Conservation (phyloP, 78 protist species). For the Dictyostelium brefeldianum region DNA sequence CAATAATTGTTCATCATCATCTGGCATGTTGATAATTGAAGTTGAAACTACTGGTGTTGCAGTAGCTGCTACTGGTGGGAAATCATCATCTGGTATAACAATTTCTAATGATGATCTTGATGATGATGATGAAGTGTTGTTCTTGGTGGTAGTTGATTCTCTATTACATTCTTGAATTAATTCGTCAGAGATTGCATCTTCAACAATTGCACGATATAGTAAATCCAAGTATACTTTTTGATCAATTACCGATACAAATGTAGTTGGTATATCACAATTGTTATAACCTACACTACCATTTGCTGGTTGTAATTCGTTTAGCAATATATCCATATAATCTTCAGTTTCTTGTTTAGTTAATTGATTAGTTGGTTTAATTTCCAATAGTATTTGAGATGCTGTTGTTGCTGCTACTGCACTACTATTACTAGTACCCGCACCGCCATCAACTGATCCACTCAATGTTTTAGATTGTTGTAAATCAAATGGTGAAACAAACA, state of each 20-base stretch:
- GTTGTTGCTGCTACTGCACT: neutral
- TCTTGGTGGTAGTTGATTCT: neutral
- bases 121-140: neutral
- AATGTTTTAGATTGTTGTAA: neutral
- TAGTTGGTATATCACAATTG: slow-evolving; percentile 2
- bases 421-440: neutral
- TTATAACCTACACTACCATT: too few species aligned
- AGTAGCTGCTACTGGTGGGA: neutral
- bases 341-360: slow-evolving; percentile 23
- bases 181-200: slow-evolving; percentile 16
- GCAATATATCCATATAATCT: slow-evolving; percentile 11
- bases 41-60: neutral
- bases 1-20: neutral
- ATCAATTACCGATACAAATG: slow-evolving; percentile 9
- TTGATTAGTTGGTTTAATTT: neutral
- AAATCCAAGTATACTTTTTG: slow-evolving; percentile 57
- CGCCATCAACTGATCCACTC: neutral
- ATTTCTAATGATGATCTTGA: neutral
- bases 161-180: slow-evolving; percentile 9
- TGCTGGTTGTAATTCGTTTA: slow-evolving; percentile 60
- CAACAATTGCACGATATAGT: slow-evolving; percentile 52
- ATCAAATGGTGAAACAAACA: slow-evolving; percentile 10
- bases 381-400: neutral
- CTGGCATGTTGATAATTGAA: neutral
- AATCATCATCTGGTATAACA: neutral